phyloP scores from a whole-genome alignment of 371 early-diverging fungal species.

The Mucor plumbeus region DNA sequence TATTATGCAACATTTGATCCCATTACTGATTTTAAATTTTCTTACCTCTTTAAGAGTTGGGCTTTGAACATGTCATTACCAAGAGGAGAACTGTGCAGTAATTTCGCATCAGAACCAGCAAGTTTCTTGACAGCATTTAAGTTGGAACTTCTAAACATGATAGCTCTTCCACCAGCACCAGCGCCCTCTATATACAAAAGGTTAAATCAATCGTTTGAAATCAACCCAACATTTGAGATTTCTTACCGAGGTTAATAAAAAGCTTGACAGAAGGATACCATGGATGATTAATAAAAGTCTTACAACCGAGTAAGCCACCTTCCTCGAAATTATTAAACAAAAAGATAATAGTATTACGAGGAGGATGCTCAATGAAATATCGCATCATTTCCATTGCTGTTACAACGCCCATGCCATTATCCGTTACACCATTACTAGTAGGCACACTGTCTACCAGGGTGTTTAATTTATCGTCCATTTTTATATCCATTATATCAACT shows the following conservation, averaged over 20 bases:
- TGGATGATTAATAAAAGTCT: conserved; percentile 75
- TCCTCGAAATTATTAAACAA: conserved; percentile 92
- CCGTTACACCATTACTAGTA: conserved; percentile 84
- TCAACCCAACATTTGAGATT: not conserved
- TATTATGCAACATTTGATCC: not conserved
- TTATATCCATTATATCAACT: not conserved
- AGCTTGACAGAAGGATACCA: conserved; percentile 76
- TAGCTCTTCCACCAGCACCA: conserved; percentile 79
- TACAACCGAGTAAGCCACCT: conserved; percentile 75
- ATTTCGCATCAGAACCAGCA: conserved; percentile 29
- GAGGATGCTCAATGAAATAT: conserved; percentile 63
- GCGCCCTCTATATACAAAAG: conserved; percentile 62
- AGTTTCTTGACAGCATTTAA: conserved; percentile 50
- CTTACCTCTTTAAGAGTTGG: conserved; percentile 65
- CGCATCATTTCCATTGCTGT: conserved; percentile 74
- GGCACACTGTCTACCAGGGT: conserved; percentile 66
- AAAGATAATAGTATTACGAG: conserved; percentile 70
- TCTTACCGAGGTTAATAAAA: conserved; percentile 79
- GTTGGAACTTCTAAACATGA: conserved; percentile 72
- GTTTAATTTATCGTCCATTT: not conserved
- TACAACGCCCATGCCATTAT: conserved; percentile 82
- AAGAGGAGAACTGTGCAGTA: conserved; percentile 53
- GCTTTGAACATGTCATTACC: conserved; percentile 75
- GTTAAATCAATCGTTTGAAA: not conserved
- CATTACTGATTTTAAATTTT: not conserved